Evolutionary conservation across 2,329 filamentous ascomycete genomes (phyloP).

Genomic region (Chrysosporium keratinophilum): DNA sequence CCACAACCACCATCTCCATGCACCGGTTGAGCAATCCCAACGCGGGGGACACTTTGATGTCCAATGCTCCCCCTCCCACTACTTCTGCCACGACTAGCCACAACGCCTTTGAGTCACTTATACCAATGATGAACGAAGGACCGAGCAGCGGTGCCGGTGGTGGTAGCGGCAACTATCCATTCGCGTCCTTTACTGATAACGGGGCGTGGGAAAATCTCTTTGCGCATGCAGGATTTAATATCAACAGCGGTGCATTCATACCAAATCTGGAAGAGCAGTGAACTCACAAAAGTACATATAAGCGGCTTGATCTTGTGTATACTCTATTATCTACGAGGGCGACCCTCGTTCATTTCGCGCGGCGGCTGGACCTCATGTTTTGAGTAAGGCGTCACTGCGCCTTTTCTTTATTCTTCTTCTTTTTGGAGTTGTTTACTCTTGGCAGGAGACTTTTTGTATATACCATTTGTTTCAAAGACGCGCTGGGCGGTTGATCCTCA

Average conservation of each 20-base stretch:
- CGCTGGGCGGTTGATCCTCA: too few relatives aligned
- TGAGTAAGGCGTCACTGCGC: too few relatives aligned
- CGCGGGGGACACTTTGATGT: neutral
- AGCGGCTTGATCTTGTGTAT: neutral
- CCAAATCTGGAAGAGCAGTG: conserved; percentile 13
- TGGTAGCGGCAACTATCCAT: neutral
- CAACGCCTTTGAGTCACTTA: neutral
- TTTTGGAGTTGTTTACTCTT: too few relatives aligned
- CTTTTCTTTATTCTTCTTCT: too few relatives aligned
- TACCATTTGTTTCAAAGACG: too few relatives aligned
- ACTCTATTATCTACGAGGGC: neutral
- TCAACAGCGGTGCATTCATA: conserved; percentile 18
- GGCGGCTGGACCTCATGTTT: too few relatives aligned
- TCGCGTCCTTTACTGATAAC: conserved; percentile 16
- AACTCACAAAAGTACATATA: neutral
- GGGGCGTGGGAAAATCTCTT: conserved; percentile 18
- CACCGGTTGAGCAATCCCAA: neutral
- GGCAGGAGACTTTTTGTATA: too few relatives aligned
- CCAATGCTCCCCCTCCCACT: neutral
- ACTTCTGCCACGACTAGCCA: neutral
- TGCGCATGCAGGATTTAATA: conserved; percentile 20
- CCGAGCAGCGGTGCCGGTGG: neutral
- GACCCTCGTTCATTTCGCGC: too few relatives aligned
- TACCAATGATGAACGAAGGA: conserved; percentile 2
- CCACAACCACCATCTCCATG: neutral